Conservation (phyloP, 75 land plant genomes). For the Sequoiadendron giganteum region DNA sequence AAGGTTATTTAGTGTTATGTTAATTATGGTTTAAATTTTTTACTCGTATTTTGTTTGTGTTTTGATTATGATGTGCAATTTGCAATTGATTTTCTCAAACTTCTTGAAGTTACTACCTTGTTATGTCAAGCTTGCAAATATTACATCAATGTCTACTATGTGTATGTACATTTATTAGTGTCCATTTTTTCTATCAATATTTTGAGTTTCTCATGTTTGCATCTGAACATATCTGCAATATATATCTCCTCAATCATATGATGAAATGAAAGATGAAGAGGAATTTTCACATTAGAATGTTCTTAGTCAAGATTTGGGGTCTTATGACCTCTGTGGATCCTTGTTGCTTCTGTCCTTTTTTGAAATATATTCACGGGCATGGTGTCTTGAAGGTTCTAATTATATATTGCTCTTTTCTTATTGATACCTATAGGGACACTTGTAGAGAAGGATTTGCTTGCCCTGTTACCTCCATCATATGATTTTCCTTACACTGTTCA, state of each 20-base stretch:
- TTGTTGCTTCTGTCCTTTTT: neutral
- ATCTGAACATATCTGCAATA: neutral
- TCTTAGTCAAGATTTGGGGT: neutral
- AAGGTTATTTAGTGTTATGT: neutral
- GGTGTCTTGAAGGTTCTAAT: neutral
- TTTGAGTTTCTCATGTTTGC: neutral
- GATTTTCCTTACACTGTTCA: constrained; percentile 89
- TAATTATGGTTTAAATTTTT: neutral
- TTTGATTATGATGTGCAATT: neutral
- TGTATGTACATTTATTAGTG: neutral
- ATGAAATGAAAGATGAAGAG: neutral
- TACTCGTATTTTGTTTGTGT: neutral
- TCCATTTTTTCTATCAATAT: neutral
- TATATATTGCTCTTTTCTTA: constrained; percentile 9
- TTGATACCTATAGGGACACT: constrained; percentile 61
- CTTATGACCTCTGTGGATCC: neutral
- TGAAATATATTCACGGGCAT: neutral
- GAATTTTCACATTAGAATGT: neutral
- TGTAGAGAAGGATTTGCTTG: constrained; percentile 96
- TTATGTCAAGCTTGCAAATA: neutral
- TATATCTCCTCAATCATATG: neutral
- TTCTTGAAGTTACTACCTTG: neutral
- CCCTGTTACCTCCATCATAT: constrained; percentile 85
- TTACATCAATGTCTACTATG: neutral
- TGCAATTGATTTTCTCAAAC: neutral